Conservation (phyloP, 495 filamentous ascomycete genomes). For the Trichoderma virens region DNA sequence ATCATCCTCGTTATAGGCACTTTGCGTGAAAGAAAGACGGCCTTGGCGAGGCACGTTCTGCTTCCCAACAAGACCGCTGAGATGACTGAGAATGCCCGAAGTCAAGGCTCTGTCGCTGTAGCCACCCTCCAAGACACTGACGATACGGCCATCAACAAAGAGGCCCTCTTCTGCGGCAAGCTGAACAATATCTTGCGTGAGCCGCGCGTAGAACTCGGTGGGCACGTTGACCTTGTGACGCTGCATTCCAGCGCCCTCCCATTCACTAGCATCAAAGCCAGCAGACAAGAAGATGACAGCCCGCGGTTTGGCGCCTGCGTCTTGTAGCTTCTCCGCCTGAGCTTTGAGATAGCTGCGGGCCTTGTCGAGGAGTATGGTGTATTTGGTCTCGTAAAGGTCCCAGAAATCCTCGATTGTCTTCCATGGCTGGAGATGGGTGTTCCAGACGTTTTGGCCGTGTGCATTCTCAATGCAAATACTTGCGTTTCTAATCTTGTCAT, state of each 20-base stretch:
- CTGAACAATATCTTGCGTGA: constrained; percentile 74
- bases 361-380: constrained; percentile 68
- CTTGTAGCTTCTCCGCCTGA: constrained; percentile 56
- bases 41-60: constrained; percentile 25
- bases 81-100: constrained; percentile 80
- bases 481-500: constrained; percentile 83
- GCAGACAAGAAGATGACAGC: constrained; percentile 91
- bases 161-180: constrained; percentile 75
- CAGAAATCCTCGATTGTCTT: constrained; percentile 77
- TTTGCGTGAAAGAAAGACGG: constrained; percentile 15
- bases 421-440: constrained; percentile 89
- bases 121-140: constrained; percentile 92
- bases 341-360: constrained; percentile 62
- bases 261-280: constrained; percentile 94
- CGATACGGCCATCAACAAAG: constrained; percentile 70
- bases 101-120: constrained; percentile 87
- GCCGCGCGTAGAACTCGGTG: constrained; percentile 88
- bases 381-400: constrained; percentile 71
- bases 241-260: constrained; percentile 88
- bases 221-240: constrained; percentile 90
- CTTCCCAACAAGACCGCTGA: constrained; percentile 64
- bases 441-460: constrained; percentile 89
- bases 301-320: constrained; percentile 49
- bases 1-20: neutral
- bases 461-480: constrained; percentile 88